Conservation (phyloP, 2,329 filamentous ascomycete species). For the Ophiobolus disseminans region DNA sequence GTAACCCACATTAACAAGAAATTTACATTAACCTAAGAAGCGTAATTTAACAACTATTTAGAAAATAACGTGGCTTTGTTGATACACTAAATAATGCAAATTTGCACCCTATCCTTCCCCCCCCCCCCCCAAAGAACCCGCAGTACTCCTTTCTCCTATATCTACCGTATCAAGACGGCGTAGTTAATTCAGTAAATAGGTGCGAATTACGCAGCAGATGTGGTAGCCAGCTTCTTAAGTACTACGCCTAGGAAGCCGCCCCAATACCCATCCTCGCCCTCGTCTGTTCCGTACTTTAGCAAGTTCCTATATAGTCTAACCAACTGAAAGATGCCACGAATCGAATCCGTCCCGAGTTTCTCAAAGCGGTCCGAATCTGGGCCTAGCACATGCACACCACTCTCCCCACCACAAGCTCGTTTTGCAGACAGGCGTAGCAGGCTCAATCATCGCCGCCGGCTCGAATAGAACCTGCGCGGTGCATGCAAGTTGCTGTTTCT, state of each 20-base stretch:
- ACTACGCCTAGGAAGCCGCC: slow-evolving; percentile 18
- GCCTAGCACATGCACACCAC: slow-evolving; percentile 24
- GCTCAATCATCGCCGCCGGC: slow-evolving; percentile 16
- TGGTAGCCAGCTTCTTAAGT: slow-evolving; percentile 19
- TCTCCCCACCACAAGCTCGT: slow-evolving; percentile 16
- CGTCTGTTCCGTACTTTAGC: slow-evolving; percentile 22
- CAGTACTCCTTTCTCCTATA: too few species aligned
- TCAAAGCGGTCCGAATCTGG: slow-evolving; percentile 21
- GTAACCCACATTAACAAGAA: too few species aligned
- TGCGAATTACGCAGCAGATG: too few species aligned
- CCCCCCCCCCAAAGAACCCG: too few species aligned
- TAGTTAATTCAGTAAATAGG: too few species aligned
- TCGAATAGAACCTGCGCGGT: slow-evolving; percentile 10
- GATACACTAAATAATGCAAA: too few species aligned
- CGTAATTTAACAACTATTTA: too few species aligned
- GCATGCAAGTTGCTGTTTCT: slow-evolving; percentile 23
- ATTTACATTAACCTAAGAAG: too few species aligned
- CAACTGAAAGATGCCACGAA: slow-evolving; percentile 26
- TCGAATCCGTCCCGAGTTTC: slow-evolving; percentile 24
- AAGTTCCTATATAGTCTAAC: slow-evolving; percentile 27
- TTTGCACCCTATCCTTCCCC: too few species aligned
- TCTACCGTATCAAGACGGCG: too few species aligned
- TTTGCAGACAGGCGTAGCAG: slow-evolving; percentile 27
- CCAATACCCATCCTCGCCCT: slow-evolving; percentile 22
- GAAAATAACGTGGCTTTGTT: too few species aligned